phyloP scores from a whole-genome alignment of 306 rosid genomes.

The Rosa multiflora region DNA sequence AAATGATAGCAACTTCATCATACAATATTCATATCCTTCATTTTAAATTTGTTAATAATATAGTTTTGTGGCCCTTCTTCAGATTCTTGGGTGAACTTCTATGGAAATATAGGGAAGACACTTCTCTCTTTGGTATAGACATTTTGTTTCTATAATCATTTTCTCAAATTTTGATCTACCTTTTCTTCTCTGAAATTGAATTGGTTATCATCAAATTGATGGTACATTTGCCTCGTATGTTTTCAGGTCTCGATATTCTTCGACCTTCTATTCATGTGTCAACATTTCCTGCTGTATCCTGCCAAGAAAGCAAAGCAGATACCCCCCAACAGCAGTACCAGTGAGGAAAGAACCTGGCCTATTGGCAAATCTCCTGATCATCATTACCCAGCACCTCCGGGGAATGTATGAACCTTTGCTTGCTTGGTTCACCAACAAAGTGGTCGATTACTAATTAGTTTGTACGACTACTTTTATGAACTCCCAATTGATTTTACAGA shows the following conservation, averaged over 20 bases:
- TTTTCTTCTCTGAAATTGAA: background rate
- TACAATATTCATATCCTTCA: background rate
- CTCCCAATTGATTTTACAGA: background rate
- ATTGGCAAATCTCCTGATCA: slow-evolving; percentile 33
- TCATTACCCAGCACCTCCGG: slow-evolving; percentile 6
- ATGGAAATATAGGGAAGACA: slow-evolving; percentile 75
- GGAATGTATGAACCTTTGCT: slow-evolving; percentile 36
- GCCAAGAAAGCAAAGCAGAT: slow-evolving; percentile 13
- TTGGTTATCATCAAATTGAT: background rate
- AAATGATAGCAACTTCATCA: background rate
- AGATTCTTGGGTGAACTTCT: slow-evolving; percentile 90
- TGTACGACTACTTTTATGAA: background rate
- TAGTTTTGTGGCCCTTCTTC: slow-evolving; percentile 21
- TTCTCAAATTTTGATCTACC: background rate
- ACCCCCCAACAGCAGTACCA: slow-evolving; percentile 12
- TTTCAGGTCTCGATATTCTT: slow-evolving; percentile 68
- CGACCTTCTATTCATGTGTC: slow-evolving; percentile 67
- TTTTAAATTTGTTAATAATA: background rate
- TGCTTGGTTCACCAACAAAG: background rate
- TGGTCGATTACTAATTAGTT: background rate
- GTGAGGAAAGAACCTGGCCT: slow-evolving; percentile 33
- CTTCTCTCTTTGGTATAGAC: slow-evolving; percentile 66
- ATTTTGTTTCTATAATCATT: background rate
- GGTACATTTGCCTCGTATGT: background rate
- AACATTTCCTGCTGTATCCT: slow-evolving; percentile 70